These are phyloP conservation scores for Pichia scutulata DNA, from an alignment of 805 yeast species.

Conservation along the genomic window DNA sequence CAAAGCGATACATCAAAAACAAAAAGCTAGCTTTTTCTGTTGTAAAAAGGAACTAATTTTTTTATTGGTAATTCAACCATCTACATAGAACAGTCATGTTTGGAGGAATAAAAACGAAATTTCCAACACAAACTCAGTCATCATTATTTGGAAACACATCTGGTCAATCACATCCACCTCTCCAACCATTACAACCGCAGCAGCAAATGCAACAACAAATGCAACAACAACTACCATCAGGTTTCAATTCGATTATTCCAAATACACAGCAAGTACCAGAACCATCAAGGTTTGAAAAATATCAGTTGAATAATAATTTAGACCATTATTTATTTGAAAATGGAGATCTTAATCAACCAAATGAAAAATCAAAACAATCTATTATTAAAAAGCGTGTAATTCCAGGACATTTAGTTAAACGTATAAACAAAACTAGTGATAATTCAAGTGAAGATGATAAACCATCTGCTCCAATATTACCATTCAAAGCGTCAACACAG, in stretches of 20 bases:
- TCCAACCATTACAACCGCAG: neutral
- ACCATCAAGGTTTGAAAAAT: conserved; percentile 17
- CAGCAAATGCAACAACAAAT: conserved; percentile 9
- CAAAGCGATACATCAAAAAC: neutral
- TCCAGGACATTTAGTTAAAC: conserved; percentile 41
- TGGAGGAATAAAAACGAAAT: neutral
- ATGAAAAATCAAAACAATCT: neutral
- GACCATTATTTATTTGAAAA: neutral
- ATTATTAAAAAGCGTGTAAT: conserved; percentile 37
- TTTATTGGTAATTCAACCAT: too few relatives aligned
- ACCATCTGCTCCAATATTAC: conserved; percentile 14
- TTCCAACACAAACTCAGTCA: neutral
- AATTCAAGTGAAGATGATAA: conserved; percentile 15
- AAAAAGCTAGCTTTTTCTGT: neutral
- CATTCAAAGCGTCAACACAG: conserved; percentile 20
- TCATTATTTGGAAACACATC: neutral
- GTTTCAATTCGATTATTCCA: neutral
- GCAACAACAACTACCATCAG: conserved; percentile 7
- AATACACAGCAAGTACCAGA: neutral
- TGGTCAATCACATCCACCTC: neutral
- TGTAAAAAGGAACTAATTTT: neutral
- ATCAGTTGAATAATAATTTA: conserved; percentile 9
- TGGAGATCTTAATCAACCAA: neutral
- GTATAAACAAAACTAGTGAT: conserved; percentile 33
- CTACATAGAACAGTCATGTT: neutral